Evolutionary conservation across 2,329 filamentous ascomycete genomes (phyloP), one percentile per base, ranked within the genome.

Genomic region (Hirsutella thompsonii): DNA sequence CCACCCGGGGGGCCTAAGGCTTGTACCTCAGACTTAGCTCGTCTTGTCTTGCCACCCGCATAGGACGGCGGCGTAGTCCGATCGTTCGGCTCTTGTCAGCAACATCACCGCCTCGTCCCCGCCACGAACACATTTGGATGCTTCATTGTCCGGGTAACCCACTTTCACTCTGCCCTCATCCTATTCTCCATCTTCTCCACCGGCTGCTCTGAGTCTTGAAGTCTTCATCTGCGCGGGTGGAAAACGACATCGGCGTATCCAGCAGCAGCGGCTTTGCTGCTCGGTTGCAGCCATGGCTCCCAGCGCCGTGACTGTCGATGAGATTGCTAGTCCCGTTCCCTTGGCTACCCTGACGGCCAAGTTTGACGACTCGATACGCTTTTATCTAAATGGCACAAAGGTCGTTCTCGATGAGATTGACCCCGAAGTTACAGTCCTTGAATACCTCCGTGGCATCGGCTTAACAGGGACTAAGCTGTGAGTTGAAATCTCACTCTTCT

Each of bases 361-460:
- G 37, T 96, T 86, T 61, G 83, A 94, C 54, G 87, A 95, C 59
- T 90, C 85, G 2, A 69, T 96, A 44, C 75, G 82, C 16, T 96
- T 96, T 68, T 96, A 88, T 58, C 76, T 98, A 39, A 98, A 98
- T 58, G 92, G 92, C 47, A 94, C 90, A 2, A 85, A 81, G 49
- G 83, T 96, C 14, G 76, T 82, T 1, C 67, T 98, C 14, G 89
- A 95, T 50, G 75, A 85, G 11, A 78, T 92, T 40, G 89, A 96
- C 55, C 92, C 92, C 0, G 90, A 96, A 57, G 71, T 89, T 37
- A 98, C 92, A 0, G 70, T 98, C 26, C 69, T 98, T 6, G 90
- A 96, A 59, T 98, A 96, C 53, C 71, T 98, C 32, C 76, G 92
- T 47, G 90, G 89, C 18, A 84, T 96, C 56, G 92, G 92, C 1